phyloP scores from a whole-genome alignment of 169 alveolate species.

The Plasmodium gallinaceum region DNA sequence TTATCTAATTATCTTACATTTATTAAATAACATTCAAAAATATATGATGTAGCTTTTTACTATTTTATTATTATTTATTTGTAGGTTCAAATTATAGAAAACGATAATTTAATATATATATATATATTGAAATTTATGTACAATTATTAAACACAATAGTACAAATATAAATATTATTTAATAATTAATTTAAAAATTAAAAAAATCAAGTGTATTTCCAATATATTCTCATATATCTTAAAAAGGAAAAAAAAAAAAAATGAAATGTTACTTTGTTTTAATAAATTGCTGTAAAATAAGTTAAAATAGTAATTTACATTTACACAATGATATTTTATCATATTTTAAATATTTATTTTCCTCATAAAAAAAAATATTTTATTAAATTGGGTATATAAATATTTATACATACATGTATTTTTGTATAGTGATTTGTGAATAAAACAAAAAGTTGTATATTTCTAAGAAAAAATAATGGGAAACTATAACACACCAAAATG shows the following conservation, averaged over 20 bases:
- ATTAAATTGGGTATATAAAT: neutral
- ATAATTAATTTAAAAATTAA: neutral
- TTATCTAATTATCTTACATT: too few relatives aligned
- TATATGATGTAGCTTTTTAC: too few relatives aligned
- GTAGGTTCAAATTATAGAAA: too few relatives aligned
- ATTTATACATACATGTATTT: neutral
- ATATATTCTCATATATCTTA: neutral
- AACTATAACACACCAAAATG: slow-evolving; percentile 53
- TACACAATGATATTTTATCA: neutral
- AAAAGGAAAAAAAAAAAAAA: slow-evolving; percentile 1
- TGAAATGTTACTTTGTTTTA: slow-evolving; percentile 12
- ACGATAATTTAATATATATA: neutral
- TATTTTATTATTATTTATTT: too few relatives aligned
- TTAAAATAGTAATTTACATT: slow-evolving; percentile 8
- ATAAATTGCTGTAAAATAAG: neutral
- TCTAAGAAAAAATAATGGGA: slow-evolving; percentile 17
- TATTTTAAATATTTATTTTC: slow-evolving; percentile 2
- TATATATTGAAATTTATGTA: neutral
- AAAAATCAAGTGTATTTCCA: neutral
- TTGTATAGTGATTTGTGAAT: neutral
- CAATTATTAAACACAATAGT: neutral
- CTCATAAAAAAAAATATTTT: neutral
- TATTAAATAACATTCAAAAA: too few relatives aligned
- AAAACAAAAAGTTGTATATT: slow-evolving; percentile 32
- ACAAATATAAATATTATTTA: neutral